A percentile compares a stretch with the other conserved stretches of the same genome.
Evolutionary conservation across 2,329 filamentous ascomycete species (phyloP).

Genomic region (Cladosporium sp.): DNA sequence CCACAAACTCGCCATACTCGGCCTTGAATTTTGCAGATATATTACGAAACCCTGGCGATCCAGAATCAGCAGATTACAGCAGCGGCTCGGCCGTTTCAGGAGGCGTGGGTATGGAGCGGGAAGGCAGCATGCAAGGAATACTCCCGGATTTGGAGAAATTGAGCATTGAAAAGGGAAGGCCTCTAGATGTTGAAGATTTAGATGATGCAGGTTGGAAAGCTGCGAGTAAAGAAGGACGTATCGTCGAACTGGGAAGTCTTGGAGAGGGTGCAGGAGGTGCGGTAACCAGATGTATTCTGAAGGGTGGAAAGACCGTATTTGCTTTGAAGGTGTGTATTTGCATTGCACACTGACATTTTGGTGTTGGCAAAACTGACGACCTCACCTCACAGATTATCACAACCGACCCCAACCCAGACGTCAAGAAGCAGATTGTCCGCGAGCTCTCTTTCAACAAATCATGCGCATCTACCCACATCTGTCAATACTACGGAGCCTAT

Average conservation of each 20-base stretch:
- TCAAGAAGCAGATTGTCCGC: slow-evolving; percentile 96
- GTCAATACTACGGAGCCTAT: slow-evolving; percentile 94
- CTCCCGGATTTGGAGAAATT: slow-evolving; percentile 75
- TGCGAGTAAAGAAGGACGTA: slow-evolving; percentile 81
- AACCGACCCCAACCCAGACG: slow-evolving; percentile 93
- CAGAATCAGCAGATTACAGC: slow-evolving; percentile 75
- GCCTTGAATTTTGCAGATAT: slow-evolving; percentile 76
- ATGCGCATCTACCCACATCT: slow-evolving; percentile 93
- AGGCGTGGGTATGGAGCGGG: slow-evolving; percentile 68
- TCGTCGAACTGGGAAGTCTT: slow-evolving; percentile 80
- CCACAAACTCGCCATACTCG: slow-evolving; percentile 82
- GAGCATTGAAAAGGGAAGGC: slow-evolving; percentile 74
- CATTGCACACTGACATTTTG: background rate
- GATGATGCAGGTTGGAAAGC: slow-evolving; percentile 95
- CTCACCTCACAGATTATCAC: slow-evolving; percentile 76
- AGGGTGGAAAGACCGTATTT: slow-evolving; percentile 89
- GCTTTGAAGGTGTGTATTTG: slow-evolving; percentile 72
- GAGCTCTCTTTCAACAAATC: slow-evolving; percentile 98
- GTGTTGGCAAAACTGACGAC: slow-evolving; percentile 6
- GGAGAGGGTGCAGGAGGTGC: slow-evolving; percentile 95
- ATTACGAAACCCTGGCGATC: slow-evolving; percentile 60
- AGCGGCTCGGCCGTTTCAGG: slow-evolving; percentile 41
- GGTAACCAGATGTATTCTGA: slow-evolving; percentile 84
- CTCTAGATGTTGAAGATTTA: slow-evolving; percentile 85
- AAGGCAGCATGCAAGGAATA: slow-evolving; percentile 72